Evolutionary conservation across 257 asterid species (phyloP), one percentile per base, ranked within the genome.

Genomic region (Coffea eugenioides): DNA sequence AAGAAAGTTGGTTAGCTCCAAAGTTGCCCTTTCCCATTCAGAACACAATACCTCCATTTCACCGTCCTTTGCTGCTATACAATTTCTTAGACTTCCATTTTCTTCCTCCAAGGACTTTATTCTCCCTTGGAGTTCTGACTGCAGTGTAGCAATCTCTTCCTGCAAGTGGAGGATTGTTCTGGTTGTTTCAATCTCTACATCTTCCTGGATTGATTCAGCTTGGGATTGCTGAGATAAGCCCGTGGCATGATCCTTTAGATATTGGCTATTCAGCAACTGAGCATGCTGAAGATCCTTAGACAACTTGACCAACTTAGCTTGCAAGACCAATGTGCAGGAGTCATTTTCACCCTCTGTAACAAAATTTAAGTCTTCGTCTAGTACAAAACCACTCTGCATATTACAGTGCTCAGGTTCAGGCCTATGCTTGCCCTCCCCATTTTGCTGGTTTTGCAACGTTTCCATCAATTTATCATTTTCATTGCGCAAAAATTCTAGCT

Each of bases 21-120:
- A 84, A 46, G 90, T 91, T 82, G 97, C 97, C 85, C 92, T 86
- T 88, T 94, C 98, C 98, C 98, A 94, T 79, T 89, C 93, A 74
- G 85, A 81, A 84, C 89, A 84, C 78, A 88, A 69, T 78, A 69
- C 80, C 85, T 81, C 84, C 73, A 90, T 82, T 83, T 90, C 92
- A 46, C 86, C 87, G 83, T 92, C 97, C 84, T 91, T 94, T 77
- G 86, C 89, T 52, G 87, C 90, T 80, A 94, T 39, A 79, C 82
- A 72, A 69, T 83, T 88, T 86, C 86, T 85, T 77, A 94, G 90
- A 73, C 80, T 79, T 74, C 41, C 75, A 85, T 91, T 92, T 88
- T 92, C 91, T 82, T 90, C 94, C 48, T 88, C 88, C 90, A 91
- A 66, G 74, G 91, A 85, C 77, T 87, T 85, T 85, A 91, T 74